Evolutionary conservation across 768 basidiomycete genomes (phyloP).

Genomic region (Russula compacta): DNA sequence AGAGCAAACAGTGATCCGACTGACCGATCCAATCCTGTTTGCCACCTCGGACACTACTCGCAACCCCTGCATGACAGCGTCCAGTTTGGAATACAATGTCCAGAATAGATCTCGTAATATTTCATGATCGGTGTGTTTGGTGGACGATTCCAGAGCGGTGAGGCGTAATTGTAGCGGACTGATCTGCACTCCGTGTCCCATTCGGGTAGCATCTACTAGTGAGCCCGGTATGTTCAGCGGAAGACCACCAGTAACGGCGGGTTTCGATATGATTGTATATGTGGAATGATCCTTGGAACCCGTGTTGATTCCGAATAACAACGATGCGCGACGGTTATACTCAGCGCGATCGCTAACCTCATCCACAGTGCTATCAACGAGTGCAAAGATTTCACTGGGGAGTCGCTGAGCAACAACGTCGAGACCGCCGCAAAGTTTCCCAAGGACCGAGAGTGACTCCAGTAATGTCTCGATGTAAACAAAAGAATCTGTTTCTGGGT

Average conservation of each 20-base stretch:
- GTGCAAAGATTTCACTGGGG: conserved; percentile 68
- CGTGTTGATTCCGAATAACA: conserved; percentile 23
- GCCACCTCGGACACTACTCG: conserved; percentile 86
- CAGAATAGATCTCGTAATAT: conserved; percentile 89
- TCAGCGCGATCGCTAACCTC: conserved; percentile 90
- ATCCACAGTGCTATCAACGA: conserved; percentile 81
- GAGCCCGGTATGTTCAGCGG: conserved; percentile 8
- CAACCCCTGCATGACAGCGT: conserved; percentile 87
- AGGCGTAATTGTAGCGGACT: conserved; percentile 53
- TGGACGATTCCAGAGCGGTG: conserved; percentile 62
- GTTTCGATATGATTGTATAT: conserved; percentile 37
- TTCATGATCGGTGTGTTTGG: conserved; percentile 72
- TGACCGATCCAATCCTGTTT: conserved; percentile 81
- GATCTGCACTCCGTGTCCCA: conserved; percentile 26
- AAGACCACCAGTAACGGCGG: conserved; percentile 21
- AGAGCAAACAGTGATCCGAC: conserved; percentile 27
- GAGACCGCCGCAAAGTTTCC: conserved; percentile 74
- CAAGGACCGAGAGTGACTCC: conserved; percentile 87
- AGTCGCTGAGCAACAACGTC: conserved; percentile 80
- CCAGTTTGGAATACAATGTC: conserved; percentile 93
- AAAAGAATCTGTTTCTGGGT: conserved; percentile 91
- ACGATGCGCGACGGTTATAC: conserved; percentile 50
- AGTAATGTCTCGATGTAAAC: conserved; percentile 86
- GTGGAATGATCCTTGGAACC: conserved; percentile 33
- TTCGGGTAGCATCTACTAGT: conserved; percentile 5